Percentiles rank a stretch among this genome's conserved stretches.
Evolutionary conservation across 2,329 filamentous ascomycete species (phyloP).

Genomic region (Colletotrichum spinosum): DNA sequence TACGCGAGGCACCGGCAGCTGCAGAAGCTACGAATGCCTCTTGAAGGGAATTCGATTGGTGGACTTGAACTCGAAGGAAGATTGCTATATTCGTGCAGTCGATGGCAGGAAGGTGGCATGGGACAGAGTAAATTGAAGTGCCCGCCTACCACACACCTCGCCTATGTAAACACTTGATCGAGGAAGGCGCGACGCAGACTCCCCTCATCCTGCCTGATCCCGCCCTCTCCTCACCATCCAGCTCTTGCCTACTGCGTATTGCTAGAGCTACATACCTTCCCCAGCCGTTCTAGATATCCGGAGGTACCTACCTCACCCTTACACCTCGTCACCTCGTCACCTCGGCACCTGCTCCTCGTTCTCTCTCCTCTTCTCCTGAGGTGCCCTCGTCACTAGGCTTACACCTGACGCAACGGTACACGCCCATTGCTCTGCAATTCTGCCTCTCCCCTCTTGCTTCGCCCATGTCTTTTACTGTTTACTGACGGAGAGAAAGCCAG

Average conservation of each 20-base stretch:
- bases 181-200: slow-evolving; percentile 21
- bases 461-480: slow-evolving; percentile 14
- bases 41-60: too few species aligned
- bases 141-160: background rate
- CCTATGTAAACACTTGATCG: background rate
- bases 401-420: slow-evolving; percentile 20
- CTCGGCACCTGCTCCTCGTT: background rate
- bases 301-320: too few species aligned
- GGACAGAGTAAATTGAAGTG: background rate
- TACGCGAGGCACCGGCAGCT: too few species aligned
- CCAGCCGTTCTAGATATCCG: background rate
- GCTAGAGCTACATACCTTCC: slow-evolving; percentile 9
- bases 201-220: background rate
- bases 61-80: too few species aligned
- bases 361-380: background rate
- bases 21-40: too few species aligned
- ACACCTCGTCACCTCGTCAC: background rate
- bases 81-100: too few species aligned
- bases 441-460: slow-evolving; percentile 20
- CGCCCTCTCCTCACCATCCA: slow-evolving; percentile 7
- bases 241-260: background rate
- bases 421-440: slow-evolving; percentile 8
- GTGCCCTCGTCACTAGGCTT: slow-evolving; percentile 6
- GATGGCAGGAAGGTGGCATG: too few species aligned
- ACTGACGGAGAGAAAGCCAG: background rate